Base-by-base conservation (phyloP, 1,139 yeast species). In the Arxiozyma slooffiae region DNA sequence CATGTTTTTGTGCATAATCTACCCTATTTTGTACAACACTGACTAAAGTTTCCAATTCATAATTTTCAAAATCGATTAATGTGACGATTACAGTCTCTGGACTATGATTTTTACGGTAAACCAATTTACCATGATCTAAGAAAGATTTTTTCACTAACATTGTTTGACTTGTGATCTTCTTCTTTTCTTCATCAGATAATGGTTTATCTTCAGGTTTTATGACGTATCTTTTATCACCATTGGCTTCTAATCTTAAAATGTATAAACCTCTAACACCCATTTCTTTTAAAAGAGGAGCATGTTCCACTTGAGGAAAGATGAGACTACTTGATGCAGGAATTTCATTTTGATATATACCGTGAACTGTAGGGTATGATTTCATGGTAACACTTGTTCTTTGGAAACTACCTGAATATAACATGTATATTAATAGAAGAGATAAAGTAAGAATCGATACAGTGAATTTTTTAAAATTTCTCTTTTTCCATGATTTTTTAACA, bases 81-180 rank as follows among this genome's bases (percentile, higher is more conserved):
- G 95, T 82, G n/a, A 90, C 96, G 41, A 90, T 64, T 34, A 90
- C 80, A 37, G 85, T 75, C 52, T 81, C 81, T 3, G 95, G 95
- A 39, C 77, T 74, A 23, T 59, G 57, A n/a, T 67, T 63, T 50
- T 71, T 74, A 41, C 61, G 61, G 63, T 67, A 82, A 9, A 81
- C 80, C 47, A 77, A 68, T 60, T 80, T 81, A 49, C 86, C 89
- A 56, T 80, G 85, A 53, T 79, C 80, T 55, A 80, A 75, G 66
- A 84, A 85, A 42, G 73, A 67, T 57, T 77, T 79, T 54, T 78
- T 79, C 20, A 81, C 83, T 53, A 70, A 58, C 45, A 65, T 59
- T 22, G 63, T 60, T 61, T 53, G 74, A 60, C 63, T 75, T 52
- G 61, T 73, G 64, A 58, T 71, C 59, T 57, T 68, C 72, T 56